These are phyloP conservation scores for Geotrichum citri-aurantii DNA, from an alignment of 1,139 yeast genomes.

Conservation along the genomic window DNA sequence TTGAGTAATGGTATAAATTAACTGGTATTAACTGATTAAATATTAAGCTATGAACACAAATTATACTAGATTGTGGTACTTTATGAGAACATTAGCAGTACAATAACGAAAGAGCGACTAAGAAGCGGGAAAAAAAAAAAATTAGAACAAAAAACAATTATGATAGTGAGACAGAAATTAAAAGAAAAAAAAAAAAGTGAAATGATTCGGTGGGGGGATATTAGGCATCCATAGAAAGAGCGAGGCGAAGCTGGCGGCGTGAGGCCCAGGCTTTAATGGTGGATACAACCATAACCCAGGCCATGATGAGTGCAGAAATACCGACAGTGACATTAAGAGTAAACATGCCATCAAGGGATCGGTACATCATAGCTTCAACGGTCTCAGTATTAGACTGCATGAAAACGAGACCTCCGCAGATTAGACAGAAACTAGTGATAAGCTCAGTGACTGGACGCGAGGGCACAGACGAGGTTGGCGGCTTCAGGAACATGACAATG, in stretches of 20 bases:
- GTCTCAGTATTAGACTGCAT: slow-evolving; percentile 89
- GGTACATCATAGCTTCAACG: slow-evolving; percentile 72
- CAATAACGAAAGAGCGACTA: background rate
- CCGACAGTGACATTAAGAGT: slow-evolving; percentile 84
- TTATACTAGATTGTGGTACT: background rate
- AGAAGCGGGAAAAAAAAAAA: background rate
- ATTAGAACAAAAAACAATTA: background rate
- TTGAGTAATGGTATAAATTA: no score
- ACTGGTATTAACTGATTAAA: background rate
- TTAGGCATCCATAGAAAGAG: background rate
- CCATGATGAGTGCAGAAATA: slow-evolving; percentile 70
- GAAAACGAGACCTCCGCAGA: slow-evolving; percentile 86
- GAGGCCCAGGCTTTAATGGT: slow-evolving; percentile 44
- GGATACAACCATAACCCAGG: slow-evolving; percentile 75
- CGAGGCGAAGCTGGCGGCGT: background rate
- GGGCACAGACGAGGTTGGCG: slow-evolving; percentile 44
- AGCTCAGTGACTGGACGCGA: slow-evolving; percentile 81
- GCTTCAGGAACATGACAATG: slow-evolving; percentile 49
- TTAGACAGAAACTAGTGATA: slow-evolving; percentile 64
- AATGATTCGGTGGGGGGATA: background rate
- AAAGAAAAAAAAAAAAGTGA: background rate
- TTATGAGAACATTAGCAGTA: background rate
- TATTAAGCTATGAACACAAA: background rate
- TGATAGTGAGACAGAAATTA: background rate
- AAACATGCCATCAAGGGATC: slow-evolving; percentile 86